Conservation (phyloP, 306 rosid genomes). For the Gastrolobium bilobum region DNA sequence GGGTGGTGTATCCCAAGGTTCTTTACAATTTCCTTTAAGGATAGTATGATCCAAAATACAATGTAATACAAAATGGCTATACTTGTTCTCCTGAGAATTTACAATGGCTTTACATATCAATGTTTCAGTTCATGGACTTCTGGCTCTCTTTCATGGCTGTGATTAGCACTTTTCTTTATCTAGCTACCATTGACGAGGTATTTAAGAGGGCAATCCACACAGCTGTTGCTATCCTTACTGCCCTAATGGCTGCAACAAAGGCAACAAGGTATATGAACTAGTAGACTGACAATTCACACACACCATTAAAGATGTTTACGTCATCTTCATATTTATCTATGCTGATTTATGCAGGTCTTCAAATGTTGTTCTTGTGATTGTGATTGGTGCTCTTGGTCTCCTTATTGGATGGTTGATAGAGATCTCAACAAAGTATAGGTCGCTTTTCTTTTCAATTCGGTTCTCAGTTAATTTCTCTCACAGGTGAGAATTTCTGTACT, state of each 20-base stretch:
- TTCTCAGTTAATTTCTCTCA: constrained; percentile 36
- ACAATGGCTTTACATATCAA: constrained; percentile 22
- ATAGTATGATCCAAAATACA: constrained; percentile 8
- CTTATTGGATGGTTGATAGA: constrained; percentile 59
- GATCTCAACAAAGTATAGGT: constrained; percentile 49
- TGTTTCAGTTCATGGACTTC: constrained; percentile 89
- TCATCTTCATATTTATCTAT: constrained; percentile 3
- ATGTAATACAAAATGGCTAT: neutral
- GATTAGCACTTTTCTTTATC: constrained; percentile 81
- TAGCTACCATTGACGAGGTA: constrained; percentile 74
- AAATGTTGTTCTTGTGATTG: constrained; percentile 50
- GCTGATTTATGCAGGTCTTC: constrained; percentile 47
- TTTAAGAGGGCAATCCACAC: constrained; percentile 80
- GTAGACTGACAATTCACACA: neutral
- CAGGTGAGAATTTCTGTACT: constrained; percentile 44
- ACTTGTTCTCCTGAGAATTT: constrained; percentile 13
- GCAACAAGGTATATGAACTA: constrained; percentile 72
- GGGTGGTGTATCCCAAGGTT: no score
- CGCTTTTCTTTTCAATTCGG: constrained; percentile 47
- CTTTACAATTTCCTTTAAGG: no score
- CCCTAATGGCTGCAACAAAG: constrained; percentile 81
- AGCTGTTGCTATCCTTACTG: constrained; percentile 82
- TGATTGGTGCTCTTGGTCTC: constrained; percentile 51
- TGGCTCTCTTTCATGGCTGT: constrained; percentile 98
- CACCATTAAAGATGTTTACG: neutral